Evolutionary conservation across 306 rosid genomes (phyloP), one percentile per base, ranked within the genome.

Genomic region (Prunus fruticosa): DNA sequence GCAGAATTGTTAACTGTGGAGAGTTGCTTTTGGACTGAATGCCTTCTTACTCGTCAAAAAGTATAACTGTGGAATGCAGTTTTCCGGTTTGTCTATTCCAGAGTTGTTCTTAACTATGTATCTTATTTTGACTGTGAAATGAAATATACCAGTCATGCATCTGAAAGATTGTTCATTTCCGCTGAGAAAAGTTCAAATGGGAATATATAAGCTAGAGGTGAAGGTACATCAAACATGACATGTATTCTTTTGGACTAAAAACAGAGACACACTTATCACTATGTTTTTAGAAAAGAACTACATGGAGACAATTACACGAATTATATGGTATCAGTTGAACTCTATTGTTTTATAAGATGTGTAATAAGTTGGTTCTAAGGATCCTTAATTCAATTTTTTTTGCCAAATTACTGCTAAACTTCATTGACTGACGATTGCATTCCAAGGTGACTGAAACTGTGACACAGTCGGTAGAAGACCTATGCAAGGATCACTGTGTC

Each of bases 1-100:
- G 97, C 88, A 86, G 96, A 82, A 89, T 91, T 67, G 78, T 92
- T 52, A 84, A 89, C 25, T 84, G 87, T 14, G 98, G 98, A 78
- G 91, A 92, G 81, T 82, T 94, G 71, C 85, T 91, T 50, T 3
- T 52, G 10, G 96, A 78, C 65, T 91, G 90, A 89, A 70, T 38
- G 63, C 34, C 71, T 14, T 27, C 1, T 14, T 19, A 75, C 69
- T 70, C 27, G 8, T 22, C 34, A 4, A 6, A 46, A 62, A 47
- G 27, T 69, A 20, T 63, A 61, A 34, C 69, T 18, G 23, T 34
- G 64, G 61, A 30, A n/a, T 22, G 13, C 27, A 74, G 64, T 64
- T 75, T 79, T 77, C 78, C 32, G 49, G 22, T 77, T 76, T 69
- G 64, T 76, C 41, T 10, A 51, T 62, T 67, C 70, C 76, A 74